phyloP scores from a whole-genome alignment of 768 basidiomycete species.

The Pholiota molesta region DNA sequence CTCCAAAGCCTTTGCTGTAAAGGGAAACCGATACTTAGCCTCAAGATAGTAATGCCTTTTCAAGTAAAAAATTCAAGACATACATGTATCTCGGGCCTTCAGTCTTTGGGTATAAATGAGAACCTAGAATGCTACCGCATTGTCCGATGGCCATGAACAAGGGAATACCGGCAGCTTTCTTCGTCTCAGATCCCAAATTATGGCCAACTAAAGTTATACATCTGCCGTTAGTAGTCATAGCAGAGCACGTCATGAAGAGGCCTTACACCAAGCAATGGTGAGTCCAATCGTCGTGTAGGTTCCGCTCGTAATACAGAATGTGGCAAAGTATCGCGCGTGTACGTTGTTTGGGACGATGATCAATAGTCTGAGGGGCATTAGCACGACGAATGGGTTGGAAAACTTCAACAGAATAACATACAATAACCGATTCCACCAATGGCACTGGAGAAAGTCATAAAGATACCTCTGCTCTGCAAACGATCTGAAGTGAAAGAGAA shows the following conservation, averaged over 20 bases:
- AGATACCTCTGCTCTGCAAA: conserved; percentile 58
- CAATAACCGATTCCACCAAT: conserved; percentile 69
- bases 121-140: conserved; percentile 76
- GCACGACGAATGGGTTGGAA: neutral
- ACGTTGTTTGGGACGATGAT: conserved; percentile 54
- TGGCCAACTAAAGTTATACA: conserved; percentile 53
- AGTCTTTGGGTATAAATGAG: conserved; percentile 67
- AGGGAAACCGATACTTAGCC: neutral
- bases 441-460: conserved; percentile 45
- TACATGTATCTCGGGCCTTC: conserved; percentile 71
- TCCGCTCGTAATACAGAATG: conserved; percentile 75
- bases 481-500: conserved; percentile 69
- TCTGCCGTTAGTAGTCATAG: neutral
- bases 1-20: conserved; percentile 60
- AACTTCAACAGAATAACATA: conserved; percentile 31
- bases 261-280: conserved; percentile 78
- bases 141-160: conserved; percentile 84
- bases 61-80: conserved; percentile 20
- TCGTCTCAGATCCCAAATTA: conserved; percentile 78
- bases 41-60: neutral
- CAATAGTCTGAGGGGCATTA: conserved; percentile 45
- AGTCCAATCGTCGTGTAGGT: conserved; percentile 79
- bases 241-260: neutral
- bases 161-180: conserved; percentile 75
- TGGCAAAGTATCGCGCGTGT: conserved; percentile 76